These are phyloP conservation scores for Calonectria pseudoturangicola DNA, from an alignment of 2,329 filamentous ascomycete species.

Conservation along the genomic window DNA sequence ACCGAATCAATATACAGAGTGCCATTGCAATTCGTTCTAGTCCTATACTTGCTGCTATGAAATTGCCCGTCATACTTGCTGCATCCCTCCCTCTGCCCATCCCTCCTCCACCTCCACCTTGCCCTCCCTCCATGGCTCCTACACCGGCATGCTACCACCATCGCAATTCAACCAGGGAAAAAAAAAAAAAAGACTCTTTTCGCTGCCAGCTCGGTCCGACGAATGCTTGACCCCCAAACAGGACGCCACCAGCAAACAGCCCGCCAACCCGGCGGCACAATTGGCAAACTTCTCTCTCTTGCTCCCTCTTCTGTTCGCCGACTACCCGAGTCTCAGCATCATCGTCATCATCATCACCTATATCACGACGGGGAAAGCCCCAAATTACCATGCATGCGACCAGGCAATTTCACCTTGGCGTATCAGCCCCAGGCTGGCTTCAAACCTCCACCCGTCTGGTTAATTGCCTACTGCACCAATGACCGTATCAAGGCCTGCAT, in stretches of 20 bases:
- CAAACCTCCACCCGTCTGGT: slow-evolving; percentile 19
- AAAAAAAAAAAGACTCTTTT: neutral
- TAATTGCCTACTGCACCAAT: slow-evolving; percentile 13
- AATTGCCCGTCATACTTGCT: neutral
- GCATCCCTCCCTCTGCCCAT: neutral
- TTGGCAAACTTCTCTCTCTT: too few species aligned
- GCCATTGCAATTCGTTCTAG: too few species aligned
- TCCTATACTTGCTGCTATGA: neutral
- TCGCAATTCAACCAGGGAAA: slow-evolving; percentile 1
- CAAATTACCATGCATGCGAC: slow-evolving; percentile 16
- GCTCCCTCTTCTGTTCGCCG: neutral
- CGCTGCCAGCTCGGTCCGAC: slow-evolving; percentile 1
- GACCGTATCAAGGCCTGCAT: slow-evolving; percentile 32
- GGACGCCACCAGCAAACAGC: neutral
- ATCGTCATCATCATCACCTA: neutral
- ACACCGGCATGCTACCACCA: slow-evolving; percentile 21
- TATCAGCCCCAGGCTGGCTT: slow-evolving; percentile 17
- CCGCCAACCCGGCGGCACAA: too few species aligned
- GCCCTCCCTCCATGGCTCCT: slow-evolving; percentile 1
- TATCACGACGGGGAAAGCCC: neutral
- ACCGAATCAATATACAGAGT: too few species aligned
- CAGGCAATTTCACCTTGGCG: slow-evolving; percentile 12
- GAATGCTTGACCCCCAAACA: slow-evolving; percentile 17
- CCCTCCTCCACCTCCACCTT: neutral
- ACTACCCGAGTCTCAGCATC: neutral